Conservation (phyloP, 192 early-diverging fungal genomes). For the Linnemannia zychae region DNA sequence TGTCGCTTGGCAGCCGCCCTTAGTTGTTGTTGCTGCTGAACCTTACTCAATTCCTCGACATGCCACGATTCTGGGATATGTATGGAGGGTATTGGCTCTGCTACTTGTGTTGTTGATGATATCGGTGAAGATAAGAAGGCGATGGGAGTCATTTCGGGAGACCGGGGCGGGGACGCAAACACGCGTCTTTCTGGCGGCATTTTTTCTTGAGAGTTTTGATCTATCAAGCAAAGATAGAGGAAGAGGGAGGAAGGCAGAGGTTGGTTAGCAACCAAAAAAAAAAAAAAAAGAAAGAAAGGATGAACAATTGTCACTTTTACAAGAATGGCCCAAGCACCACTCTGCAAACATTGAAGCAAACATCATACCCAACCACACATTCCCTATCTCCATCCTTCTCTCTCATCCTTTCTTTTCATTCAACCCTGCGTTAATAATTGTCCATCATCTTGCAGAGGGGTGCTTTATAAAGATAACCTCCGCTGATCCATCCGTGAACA, state of each 20-base stretch:
- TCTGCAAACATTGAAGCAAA: too few species aligned
- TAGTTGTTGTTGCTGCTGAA: conserved; percentile 2
- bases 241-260: not conserved
- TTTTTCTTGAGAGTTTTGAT: not conserved
- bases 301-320: not conserved
- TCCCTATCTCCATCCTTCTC: not conserved
- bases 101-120: not conserved
- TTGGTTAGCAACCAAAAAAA: not conserved
- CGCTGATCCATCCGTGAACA: not conserved
- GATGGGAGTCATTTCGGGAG: not conserved
- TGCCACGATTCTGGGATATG: conserved; percentile 8
- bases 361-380: not conserved
- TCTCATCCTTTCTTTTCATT: not conserved
- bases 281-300: too few species aligned
- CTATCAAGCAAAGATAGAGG: not conserved
- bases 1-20: conserved; percentile 11
- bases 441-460: not conserved
- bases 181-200: conserved; percentile 47
- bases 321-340: not conserved
- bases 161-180: conserved; percentile 24
- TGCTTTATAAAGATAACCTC: not conserved
- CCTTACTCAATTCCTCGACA: conserved; percentile 10
- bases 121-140: not conserved
- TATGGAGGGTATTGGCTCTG: not conserved
- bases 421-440: not conserved